Evolutionary conservation across 2,329 filamentous ascomycete genomes (phyloP).

Genomic region (Aspergillus thermomutatus): DNA sequence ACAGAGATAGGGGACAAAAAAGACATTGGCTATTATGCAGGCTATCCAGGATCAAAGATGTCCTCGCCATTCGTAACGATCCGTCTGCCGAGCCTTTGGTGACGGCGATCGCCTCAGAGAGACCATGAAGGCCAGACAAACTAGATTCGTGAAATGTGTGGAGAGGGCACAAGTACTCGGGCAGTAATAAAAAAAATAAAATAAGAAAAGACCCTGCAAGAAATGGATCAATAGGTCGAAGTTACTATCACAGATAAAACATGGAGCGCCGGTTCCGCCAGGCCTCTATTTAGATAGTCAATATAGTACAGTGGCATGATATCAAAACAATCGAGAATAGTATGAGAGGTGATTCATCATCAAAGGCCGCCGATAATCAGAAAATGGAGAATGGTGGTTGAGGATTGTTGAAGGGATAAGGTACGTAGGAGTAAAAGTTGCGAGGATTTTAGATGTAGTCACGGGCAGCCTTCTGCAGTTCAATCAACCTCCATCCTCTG

Average conservation of each 20-base stretch:
- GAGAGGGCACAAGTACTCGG: conserved; percentile 11
- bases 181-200: conserved; percentile 17
- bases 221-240: conserved; percentile 10
- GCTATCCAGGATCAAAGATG: not conserved
- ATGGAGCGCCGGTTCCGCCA: conserved; percentile 33
- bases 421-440: not conserved
- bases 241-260: conserved; percentile 28
- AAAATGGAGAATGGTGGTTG: conserved; percentile 1
- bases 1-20: conserved; percentile 2
- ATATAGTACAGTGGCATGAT: conserved; percentile 39
- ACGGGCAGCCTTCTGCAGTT: conserved; percentile 95
- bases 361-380: conserved; percentile 17
- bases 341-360: conserved; percentile 18
- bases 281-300: conserved; percentile 34
- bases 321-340: conserved; percentile 26
- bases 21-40: not conserved
- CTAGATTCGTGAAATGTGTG: conserved; percentile 5
- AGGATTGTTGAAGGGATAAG: conserved; percentile 6
- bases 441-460: conserved; percentile 68
- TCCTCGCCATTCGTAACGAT: not conserved
- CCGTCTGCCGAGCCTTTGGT: not conserved
- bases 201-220: conserved; percentile 15
- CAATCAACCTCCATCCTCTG: conserved; percentile 92
- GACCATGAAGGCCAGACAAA: conserved; percentile 1
- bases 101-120: not conserved